A percentile compares a stretch with the other conserved stretches of the same genome.
Conservation (phyloP, 2,329 filamentous ascomycete genomes). For the Trichoderma sp. region DNA sequence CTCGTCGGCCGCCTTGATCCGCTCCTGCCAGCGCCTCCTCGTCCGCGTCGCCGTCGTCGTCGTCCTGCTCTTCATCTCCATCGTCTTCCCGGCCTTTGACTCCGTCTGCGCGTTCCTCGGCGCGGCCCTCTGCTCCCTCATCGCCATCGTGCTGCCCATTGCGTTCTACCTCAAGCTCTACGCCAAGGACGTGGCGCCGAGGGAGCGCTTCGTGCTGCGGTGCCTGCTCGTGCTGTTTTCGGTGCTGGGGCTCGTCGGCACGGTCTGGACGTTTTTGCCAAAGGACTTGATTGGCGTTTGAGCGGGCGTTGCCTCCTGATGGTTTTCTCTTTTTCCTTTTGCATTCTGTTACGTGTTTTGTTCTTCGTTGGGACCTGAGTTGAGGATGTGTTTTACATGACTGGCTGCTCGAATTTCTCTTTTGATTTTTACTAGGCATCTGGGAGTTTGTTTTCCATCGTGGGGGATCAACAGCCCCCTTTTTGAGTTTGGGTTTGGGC, state of each 20-base stretch:
- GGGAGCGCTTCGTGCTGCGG: slow-evolving; percentile 69
- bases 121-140: slow-evolving; percentile 86
- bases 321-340: background rate
- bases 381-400: too few relatives aligned
- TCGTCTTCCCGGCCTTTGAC: slow-evolving; percentile 75
- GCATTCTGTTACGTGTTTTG: too few relatives aligned
- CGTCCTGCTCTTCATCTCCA: slow-evolving; percentile 74
- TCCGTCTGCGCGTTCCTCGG: slow-evolving; percentile 91
- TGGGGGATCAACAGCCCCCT: too few relatives aligned
- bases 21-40: slow-evolving; percentile 52
- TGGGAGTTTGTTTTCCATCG: too few relatives aligned
- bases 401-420: too few relatives aligned
- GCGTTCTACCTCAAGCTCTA: slow-evolving; percentile 92
- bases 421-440: too few relatives aligned
- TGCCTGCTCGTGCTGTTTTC: slow-evolving; percentile 69
- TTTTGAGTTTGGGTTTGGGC: too few relatives aligned
- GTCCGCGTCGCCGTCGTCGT: slow-evolving; percentile 69
- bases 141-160: slow-evolving; percentile 87
- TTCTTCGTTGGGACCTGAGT: too few relatives aligned
- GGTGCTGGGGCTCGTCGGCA: slow-evolving; percentile 73
- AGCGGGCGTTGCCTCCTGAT: background rate
- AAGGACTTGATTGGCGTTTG: slow-evolving; percentile 68
- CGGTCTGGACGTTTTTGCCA: slow-evolving; percentile 85
- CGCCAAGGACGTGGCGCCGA: slow-evolving; percentile 64
- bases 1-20: slow-evolving; percentile 47